Evolutionary conservation across 768 basidiomycete genomes (phyloP), one percentile per base, ranked within the genome.

Genomic region (Suillus subaureus): DNA sequence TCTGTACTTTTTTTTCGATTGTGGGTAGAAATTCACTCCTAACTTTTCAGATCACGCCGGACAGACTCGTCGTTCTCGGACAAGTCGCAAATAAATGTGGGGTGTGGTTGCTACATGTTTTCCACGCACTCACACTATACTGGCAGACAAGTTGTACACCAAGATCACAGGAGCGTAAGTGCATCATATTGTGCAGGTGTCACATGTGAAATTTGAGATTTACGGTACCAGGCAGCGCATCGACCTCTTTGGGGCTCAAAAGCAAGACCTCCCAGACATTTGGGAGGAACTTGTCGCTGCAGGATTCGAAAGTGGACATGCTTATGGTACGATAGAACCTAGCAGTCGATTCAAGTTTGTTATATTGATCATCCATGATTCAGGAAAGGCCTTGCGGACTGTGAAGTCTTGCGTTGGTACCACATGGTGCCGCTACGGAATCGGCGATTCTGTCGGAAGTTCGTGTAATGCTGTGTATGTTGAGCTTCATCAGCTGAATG

Each of bases 331-430:
- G 70, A 43, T 16, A 49, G 37, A 23, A 23, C 39, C 8, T 26
- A 6, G 15, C 2, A 23, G 33, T 60, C 11, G 49, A 49, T 11
- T 52, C 13, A 43, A 40, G 8, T 35, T 6, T 35, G 47, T 62
- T 35, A 12, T 39, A 37, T 54, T 57, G 35, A 40, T 43, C 35
- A 56, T 61, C 7, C 51, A 60, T 28, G n/a, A 28, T 18, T 26
- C 47, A 78, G 77, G 78, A n/a, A 80, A 80, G 66, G 81, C 84
- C 12, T 76, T 92, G 43, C 81, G 90, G n/a, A 90, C 90, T 0
- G 89, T 93, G 61, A 92, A 93, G 76, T 87, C 85, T 0, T 92
- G 91, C 70, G 90, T 93, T 56, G 89, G 90, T n/a, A 86, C 85
- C 1, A 84, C 80, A 16, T 89, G 84, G 88, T 90, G 88, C 69